Percentiles rank a stretch among this genome's conserved stretches.
These are phyloP conservation scores for Cladorrhinum sp. DNA, from an alignment of 2,329 filamentous ascomycete genomes.

Conservation along the genomic window DNA sequence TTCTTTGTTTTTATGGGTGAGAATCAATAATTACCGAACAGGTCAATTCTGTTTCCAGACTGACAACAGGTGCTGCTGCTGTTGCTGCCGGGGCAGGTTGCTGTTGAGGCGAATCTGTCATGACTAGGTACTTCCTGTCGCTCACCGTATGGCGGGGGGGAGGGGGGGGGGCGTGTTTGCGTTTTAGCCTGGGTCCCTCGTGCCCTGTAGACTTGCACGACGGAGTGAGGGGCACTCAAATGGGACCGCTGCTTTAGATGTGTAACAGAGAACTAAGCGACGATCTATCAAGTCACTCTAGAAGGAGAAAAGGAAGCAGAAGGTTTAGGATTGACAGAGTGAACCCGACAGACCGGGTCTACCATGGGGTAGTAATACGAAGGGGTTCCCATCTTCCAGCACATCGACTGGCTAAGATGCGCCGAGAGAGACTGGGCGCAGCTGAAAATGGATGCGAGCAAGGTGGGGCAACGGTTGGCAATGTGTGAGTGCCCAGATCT, in stretches of 20 bases:
- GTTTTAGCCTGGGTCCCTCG: background rate
- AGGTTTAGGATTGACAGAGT: background rate
- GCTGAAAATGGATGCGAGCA: background rate
- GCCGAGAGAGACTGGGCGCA: background rate
- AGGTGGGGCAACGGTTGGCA: background rate
- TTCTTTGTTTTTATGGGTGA: background rate
- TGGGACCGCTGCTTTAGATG: background rate
- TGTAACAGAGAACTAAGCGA: background rate
- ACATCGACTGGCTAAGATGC: background rate
- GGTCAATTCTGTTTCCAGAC: constrained; percentile 78
- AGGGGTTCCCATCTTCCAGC: background rate
- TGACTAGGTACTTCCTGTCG: background rate
- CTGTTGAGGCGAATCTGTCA: background rate
- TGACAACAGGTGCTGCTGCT: constrained; percentile 17
- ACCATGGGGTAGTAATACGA: background rate
- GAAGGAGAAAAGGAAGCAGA: background rate
- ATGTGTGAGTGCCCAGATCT: background rate
- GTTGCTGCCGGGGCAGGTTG: background rate
- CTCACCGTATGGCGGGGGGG: background rate
- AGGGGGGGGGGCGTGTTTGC: background rate
- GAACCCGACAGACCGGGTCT: background rate
- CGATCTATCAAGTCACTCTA: background rate
- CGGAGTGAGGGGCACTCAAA: background rate
- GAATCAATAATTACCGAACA: constrained; percentile 71
- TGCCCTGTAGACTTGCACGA: background rate